phyloP scores from a whole-genome alignment of 805 yeast species.

The Starmerella cellae region DNA sequence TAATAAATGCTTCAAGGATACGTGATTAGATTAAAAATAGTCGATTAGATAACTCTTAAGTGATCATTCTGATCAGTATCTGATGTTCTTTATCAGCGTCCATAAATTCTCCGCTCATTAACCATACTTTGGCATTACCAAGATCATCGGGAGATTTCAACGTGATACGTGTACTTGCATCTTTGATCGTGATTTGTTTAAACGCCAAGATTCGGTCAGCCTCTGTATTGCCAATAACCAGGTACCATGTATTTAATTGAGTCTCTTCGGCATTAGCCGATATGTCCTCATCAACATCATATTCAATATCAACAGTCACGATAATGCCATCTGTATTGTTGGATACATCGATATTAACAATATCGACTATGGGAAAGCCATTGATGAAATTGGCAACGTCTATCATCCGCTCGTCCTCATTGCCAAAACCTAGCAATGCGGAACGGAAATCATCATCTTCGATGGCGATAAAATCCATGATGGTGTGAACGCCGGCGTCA shows the following conservation, averaged over 20 bases:
- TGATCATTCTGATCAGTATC: too few species aligned
- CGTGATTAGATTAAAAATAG: too few species aligned
- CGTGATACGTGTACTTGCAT: slow-evolving; percentile 9
- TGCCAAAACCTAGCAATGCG: slow-evolving; percentile 43
- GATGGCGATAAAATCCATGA: slow-evolving; percentile 60
- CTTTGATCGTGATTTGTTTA: slow-evolving; percentile 39
- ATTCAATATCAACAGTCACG: slow-evolving; percentile 23
- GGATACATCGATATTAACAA: slow-evolving; percentile 39
- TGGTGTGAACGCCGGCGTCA: slow-evolving; percentile 45
- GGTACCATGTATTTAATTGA: slow-evolving; percentile 47
- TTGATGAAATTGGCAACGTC: slow-evolving; percentile 81
- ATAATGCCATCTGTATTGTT: slow-evolving; percentile 38
- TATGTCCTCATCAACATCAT: slow-evolving; percentile 30
- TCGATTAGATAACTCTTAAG: too few species aligned
- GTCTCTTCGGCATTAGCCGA: not conserved
- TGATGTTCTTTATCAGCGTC: slow-evolving; percentile 83
- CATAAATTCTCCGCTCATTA: slow-evolving; percentile 80
- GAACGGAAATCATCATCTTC: slow-evolving; percentile 58
- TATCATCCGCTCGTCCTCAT: slow-evolving; percentile 33
- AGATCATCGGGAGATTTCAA: slow-evolving; percentile 38
- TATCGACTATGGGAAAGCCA: slow-evolving; percentile 73
- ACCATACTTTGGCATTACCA: slow-evolving; percentile 55
- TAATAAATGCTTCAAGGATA: too few species aligned
- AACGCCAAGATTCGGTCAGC: slow-evolving; percentile 57
- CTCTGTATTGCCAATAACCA: slow-evolving; percentile 59